Conservation (phyloP, 805 yeast genomes). For the Wickerhamiella alocasiicola region DNA sequence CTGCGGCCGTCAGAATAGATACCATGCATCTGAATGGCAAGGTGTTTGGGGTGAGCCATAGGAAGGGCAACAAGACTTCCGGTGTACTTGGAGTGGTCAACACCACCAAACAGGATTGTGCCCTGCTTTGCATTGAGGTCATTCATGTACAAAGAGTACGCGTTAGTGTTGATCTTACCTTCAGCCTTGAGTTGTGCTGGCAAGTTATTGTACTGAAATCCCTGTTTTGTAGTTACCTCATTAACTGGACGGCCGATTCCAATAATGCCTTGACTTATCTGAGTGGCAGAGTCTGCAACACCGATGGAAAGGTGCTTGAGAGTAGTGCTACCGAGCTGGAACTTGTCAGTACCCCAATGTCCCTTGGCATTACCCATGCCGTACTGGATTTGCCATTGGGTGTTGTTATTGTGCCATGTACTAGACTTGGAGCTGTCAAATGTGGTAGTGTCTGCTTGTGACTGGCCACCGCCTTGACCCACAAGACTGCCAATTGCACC, state of each 20-base stretch:
- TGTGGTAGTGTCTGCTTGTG: constrained; percentile 13
- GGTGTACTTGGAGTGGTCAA: constrained; percentile 37
- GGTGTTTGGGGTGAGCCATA: constrained; percentile 26
- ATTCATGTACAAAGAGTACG: constrained; percentile 55
- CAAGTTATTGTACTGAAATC: constrained; percentile 42
- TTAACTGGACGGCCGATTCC: constrained; percentile 38
- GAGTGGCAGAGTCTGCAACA: constrained; percentile 47
- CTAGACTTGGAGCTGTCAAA: constrained; percentile 14
- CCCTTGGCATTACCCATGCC: constrained; percentile 43
- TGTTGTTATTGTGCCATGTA: constrained; percentile 18
- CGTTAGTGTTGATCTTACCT: constrained; percentile 46
- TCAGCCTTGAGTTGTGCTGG: constrained; percentile 48
- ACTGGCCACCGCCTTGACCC: neutral
- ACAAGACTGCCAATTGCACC: neutral
- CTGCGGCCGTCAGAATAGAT: constrained; percentile 22
- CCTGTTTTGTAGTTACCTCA: constrained; percentile 32
- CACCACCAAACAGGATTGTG: constrained; percentile 43
- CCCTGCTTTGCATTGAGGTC: constrained; percentile 34
- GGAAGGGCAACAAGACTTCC: constrained; percentile 34
- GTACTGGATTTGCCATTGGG: constrained; percentile 30
- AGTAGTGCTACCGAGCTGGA: constrained; percentile 41
- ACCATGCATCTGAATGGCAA: constrained; percentile 25
- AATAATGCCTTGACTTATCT: constrained; percentile 47
- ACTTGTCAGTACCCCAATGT: constrained; percentile 51
- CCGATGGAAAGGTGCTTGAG: constrained; percentile 57